Evolutionary conservation across 2,329 filamentous ascomycete genomes (phyloP).

Genomic region (Nectriaceae sp.): DNA sequence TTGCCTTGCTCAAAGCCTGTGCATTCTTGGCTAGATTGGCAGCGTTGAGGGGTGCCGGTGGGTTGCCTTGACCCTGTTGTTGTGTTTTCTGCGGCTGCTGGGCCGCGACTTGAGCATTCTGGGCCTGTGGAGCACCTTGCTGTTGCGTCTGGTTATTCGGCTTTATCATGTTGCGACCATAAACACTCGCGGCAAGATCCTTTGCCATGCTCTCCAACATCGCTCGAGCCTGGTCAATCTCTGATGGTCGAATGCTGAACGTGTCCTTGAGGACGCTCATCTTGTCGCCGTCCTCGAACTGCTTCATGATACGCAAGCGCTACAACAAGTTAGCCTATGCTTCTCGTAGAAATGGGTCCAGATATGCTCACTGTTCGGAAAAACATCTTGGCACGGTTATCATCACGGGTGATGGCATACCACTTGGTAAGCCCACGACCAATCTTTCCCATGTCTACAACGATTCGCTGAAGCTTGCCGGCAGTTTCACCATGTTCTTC

Average conservation of each 20-base stretch:
- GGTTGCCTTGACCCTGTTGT: slow-evolving; percentile 25
- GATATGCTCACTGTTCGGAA: slow-evolving; percentile 52
- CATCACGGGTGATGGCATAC: slow-evolving; percentile 52
- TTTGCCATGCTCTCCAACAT: slow-evolving; percentile 55
- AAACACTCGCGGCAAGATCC: slow-evolving; percentile 42
- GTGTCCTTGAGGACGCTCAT: slow-evolving; percentile 47
- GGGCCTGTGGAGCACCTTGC: slow-evolving; percentile 30
- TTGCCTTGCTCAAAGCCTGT: slow-evolving; percentile 49
- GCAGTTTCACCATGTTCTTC: slow-evolving; percentile 47
- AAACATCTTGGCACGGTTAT: slow-evolving; percentile 51
- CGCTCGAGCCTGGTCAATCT: slow-evolving; percentile 50
- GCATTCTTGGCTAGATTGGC: slow-evolving; percentile 55
- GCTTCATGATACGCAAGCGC: slow-evolving; percentile 54
- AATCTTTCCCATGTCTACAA: slow-evolving; percentile 46
- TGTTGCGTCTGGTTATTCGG: slow-evolving; percentile 20
- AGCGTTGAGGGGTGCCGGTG: slow-evolving; percentile 42
- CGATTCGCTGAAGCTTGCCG: slow-evolving; percentile 44
- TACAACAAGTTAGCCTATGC: slow-evolving; percentile 39
- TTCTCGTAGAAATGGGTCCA: not conserved
- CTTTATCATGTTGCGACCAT: slow-evolving; percentile 29
- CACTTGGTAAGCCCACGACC: slow-evolving; percentile 47
- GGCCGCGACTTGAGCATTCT: slow-evolving; percentile 33
- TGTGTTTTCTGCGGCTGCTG: slow-evolving; percentile 31
- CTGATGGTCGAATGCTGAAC: slow-evolving; percentile 53
- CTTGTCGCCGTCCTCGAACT: slow-evolving; percentile 53